Base-by-base conservation (phyloP, 73 alveolate species). In the Paramecium octaurelia region DNA sequence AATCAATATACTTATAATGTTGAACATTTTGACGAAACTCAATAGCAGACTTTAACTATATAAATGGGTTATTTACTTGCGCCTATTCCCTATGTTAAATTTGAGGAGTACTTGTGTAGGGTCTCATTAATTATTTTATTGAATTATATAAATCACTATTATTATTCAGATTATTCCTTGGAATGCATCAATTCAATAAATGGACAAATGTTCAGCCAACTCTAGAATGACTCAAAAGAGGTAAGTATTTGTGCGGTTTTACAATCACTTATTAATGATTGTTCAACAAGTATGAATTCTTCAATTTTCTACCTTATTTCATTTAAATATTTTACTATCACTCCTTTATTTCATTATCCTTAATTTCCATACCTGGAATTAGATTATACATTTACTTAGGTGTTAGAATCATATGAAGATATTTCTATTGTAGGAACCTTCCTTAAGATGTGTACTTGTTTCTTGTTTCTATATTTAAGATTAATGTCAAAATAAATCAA, bases 101-200 rank as follows among this genome's bases (percentile, higher is more conserved):
- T n/a, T 36, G 34, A 73, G 68, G 87, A 36, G 87, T 73, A 29
- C 87, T 73, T n/a, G 87, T 73, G 16, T 12, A 73, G 16, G 87
- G 60, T 73, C 87, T 73, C 87, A 73, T 73, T 34, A 68, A n/a
- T 54, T 54, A 18, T 18, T 64, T 64, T 64, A 64, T 27, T 31
- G 23, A 27, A 64, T 64, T 64, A 64, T 64, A 64, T 31, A 31
- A 27, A 73, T 38, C 59, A 38, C 87, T 80, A 46, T 80, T 40
- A 24, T 80, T 48, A 44, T 42, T 42, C 73, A n/a, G 70, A 8
- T 42, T 80, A 46, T 4, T 80, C 76, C 4, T 80, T 70, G 11
- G 18, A 9, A 18, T 3, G 71, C 7, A 38, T 76, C 36, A 38
- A 21, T 40, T 76, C 89, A 40, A 38, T 76, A 1, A 76, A 76